phyloP scores from a whole-genome alignment of 805 yeast genomes.

The Teunomyces aglyptinius region DNA sequence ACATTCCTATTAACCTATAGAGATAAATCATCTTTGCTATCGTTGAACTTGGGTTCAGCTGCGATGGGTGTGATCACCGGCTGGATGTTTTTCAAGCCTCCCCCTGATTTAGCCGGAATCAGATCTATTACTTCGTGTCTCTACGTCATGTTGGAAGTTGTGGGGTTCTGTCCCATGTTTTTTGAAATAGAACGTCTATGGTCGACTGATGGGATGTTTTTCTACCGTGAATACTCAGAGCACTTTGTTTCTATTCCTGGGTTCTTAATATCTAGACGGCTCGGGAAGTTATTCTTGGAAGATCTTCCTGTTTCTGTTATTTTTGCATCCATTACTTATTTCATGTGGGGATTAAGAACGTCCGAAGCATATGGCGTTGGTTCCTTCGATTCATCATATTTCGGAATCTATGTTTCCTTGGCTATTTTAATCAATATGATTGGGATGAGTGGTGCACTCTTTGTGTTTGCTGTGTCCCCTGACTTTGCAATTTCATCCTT shows the following conservation, averaged over 20 bases:
- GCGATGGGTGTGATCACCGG: conserved; percentile 64
- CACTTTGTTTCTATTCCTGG: conserved; percentile 65
- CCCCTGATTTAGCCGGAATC: conserved; percentile 58
- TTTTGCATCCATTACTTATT: conserved; percentile 63
- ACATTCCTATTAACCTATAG: conserved; percentile 32
- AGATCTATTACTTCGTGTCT: conserved; percentile 48
- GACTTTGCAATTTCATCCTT: conserved; percentile 20
- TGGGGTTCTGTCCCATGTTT: conserved; percentile 41
- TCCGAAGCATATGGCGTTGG: conserved; percentile 12
- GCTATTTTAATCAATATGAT: conserved; percentile 16
- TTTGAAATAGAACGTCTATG: conserved; percentile 41
- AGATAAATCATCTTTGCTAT: conserved; percentile 30
- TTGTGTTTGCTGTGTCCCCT: conserved; percentile 20
- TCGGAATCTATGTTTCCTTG: conserved; percentile 20
- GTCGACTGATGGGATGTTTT: conserved; percentile 35
- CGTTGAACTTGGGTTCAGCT: conserved; percentile 39
- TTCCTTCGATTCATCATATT: conserved; percentile 13
- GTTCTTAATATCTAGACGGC: conserved; percentile 61
- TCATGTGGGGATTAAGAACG: conserved; percentile 69
- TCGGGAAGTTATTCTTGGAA: conserved; percentile 65
- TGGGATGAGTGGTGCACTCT: conserved; percentile 19
- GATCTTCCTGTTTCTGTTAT: conserved; percentile 63
- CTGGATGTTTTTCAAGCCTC: conserved; percentile 73
- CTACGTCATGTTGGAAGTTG: conserved; percentile 37
- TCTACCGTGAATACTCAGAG: conserved; percentile 64